These are phyloP conservation scores for Plectranthus barbatus DNA, from an alignment of 257 asterid genomes.

Conservation along the genomic window DNA sequence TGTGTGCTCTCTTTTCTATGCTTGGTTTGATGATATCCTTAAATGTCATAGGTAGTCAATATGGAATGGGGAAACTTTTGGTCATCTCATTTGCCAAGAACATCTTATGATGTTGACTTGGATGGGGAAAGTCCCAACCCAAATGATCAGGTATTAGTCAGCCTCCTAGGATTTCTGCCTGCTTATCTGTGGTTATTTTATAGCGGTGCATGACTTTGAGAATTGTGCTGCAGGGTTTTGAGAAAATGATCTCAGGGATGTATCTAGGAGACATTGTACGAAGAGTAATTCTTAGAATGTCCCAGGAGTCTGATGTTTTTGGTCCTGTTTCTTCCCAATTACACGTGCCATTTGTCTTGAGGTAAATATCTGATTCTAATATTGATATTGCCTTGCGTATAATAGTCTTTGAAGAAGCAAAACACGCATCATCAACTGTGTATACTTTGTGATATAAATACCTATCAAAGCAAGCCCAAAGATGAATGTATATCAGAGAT, in stretches of 20 bases:
- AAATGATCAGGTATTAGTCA: constrained; percentile 54
- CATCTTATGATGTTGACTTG: constrained; percentile 61
- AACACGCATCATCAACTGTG: not conserved
- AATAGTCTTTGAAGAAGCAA: not conserved
- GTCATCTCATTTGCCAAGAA: constrained; percentile 88
- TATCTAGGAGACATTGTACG: constrained; percentile 87
- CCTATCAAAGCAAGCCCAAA: not conserved
- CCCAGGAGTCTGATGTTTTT: constrained; percentile 54
- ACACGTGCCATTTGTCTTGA: constrained; percentile 54
- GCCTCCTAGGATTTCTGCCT: not conserved
- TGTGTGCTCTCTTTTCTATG: not conserved
- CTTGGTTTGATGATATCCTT: not conserved
- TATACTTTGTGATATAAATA: not conserved
- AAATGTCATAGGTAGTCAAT: constrained; percentile 56
- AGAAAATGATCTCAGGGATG: constrained; percentile 95
- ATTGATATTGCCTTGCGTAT: not conserved
- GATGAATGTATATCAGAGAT: not conserved
- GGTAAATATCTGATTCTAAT: constrained; percentile 28
- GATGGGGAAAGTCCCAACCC: constrained; percentile 83
- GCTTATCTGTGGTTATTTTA: not conserved
- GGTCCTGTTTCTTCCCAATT: constrained; percentile 56
- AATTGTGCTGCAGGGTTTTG: constrained; percentile 57
- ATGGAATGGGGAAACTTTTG: constrained; percentile 97
- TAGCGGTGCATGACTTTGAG: constrained; percentile 10
- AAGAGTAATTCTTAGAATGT: constrained; percentile 71